Conservation (phyloP, 2,329 filamentous ascomycete genomes). For the Cladosporium halotolerans region DNA sequence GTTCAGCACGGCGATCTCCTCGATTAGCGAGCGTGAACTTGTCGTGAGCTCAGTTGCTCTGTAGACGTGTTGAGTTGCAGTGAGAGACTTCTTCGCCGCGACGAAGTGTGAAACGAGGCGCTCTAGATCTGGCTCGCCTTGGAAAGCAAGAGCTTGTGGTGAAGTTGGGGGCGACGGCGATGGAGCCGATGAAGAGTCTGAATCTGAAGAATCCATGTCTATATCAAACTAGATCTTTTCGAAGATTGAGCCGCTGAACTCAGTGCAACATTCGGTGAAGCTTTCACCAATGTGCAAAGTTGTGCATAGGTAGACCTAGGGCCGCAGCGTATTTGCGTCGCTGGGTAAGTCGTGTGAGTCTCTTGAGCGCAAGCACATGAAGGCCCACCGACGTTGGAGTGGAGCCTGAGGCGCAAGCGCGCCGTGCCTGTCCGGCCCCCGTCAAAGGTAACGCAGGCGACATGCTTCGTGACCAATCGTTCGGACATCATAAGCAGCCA, state of each 20-base stretch:
- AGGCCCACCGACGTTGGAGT: no score
- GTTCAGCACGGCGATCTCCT: slow-evolving; percentile 68
- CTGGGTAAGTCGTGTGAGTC: no score
- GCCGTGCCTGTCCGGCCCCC: no score
- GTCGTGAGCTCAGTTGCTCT: slow-evolving; percentile 82
- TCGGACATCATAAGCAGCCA: no score
- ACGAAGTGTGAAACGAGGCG: slow-evolving; percentile 78
- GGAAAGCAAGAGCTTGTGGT: slow-evolving; percentile 33
- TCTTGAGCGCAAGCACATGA: no score
- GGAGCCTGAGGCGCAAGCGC: no score
- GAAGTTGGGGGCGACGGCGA: slow-evolving; percentile 36
- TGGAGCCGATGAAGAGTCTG: slow-evolving; percentile 16
- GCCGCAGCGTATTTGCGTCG: no score
- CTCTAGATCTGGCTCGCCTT: slow-evolving; percentile 53
- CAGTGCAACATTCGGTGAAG: no score
- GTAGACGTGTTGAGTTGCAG: slow-evolving; percentile 67
- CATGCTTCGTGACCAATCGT: no score
- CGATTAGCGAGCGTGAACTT: slow-evolving; percentile 65
- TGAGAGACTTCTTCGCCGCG: slow-evolving; percentile 78
- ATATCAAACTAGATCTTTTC: neutral
- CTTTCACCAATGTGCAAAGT: no score
- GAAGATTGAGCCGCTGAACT: neutral
- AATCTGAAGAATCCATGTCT: slow-evolving; percentile 7
- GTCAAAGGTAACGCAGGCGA: no score
- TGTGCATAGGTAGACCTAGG: no score